These are phyloP conservation scores for Microdochium nivale DNA, from an alignment of 2,329 filamentous ascomycete species.

Conservation along the genomic window DNA sequence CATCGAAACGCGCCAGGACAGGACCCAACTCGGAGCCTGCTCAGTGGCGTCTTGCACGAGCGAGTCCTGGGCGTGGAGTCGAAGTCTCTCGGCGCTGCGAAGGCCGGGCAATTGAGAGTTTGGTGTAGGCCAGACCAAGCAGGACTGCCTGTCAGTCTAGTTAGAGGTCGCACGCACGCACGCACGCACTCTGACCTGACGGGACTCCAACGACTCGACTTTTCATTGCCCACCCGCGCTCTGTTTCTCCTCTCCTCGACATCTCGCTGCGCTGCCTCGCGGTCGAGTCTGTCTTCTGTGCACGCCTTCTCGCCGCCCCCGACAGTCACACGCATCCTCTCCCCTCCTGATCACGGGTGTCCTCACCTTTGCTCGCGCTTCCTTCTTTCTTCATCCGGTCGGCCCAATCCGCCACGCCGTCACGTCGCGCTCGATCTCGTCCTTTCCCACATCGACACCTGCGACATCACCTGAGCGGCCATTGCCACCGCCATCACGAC, in stretches of 20 bases:
- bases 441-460: slow-evolving; percentile 1
- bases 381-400: background rate
- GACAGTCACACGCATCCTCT: background rate
- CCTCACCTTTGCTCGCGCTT: background rate
- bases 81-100: too few species aligned
- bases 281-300: slow-evolving; percentile 11
- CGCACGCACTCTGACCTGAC: background rate
- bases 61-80: too few species aligned
- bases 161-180: background rate
- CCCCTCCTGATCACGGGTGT: background rate
- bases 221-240: slow-evolving; percentile 1
- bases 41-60: too few species aligned
- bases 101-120: too few species aligned
- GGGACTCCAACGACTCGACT: background rate
- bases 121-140: too few species aligned
- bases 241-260: background rate
- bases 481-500: slow-evolving; percentile 9
- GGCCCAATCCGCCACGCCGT: background rate
- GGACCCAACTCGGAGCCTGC: too few species aligned
- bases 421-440: background rate
- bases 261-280: background rate
- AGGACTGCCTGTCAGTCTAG: background rate
- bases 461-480: slow-evolving; percentile 5
- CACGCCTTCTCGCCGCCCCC: slow-evolving; percentile 13
- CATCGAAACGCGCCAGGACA: too few species aligned